Percentiles rank a stretch among this genome's conserved stretches.
Conservation (phyloP, 1,284 basidiomycete genomes). For the Papiliotrema flavescens region DNA sequence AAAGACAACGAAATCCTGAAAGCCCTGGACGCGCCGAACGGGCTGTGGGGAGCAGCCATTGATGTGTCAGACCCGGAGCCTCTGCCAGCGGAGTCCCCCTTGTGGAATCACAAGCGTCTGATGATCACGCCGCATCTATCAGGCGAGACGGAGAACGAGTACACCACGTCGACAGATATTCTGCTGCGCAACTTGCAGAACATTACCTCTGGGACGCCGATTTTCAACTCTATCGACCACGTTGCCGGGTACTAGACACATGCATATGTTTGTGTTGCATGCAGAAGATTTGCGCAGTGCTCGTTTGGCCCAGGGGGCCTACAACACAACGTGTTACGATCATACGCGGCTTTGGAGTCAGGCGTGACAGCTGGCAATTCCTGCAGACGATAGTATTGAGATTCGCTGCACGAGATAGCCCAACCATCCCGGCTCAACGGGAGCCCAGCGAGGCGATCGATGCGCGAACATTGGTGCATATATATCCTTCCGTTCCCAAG, state of each 20-base stretch:
- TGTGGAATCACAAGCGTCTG: constrained; percentile 27
- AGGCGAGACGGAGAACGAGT: constrained; percentile 27
- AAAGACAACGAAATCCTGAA: constrained; percentile 25
- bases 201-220: constrained; percentile 15
- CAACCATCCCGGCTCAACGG: no score
- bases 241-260: not conserved
- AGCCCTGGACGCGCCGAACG: constrained; percentile 23
- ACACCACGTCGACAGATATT: constrained; percentile 22
- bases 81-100: constrained; percentile 25
- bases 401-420: no score
- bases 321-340: no score
- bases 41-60: constrained; percentile 31
- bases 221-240: constrained; percentile 5
- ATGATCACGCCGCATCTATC: constrained; percentile 34
- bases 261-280: not conserved
- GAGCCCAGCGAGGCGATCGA: no score
- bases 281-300: no score
- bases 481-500: not conserved
- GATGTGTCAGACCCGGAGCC: constrained; percentile 45
- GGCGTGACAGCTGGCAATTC: no score
- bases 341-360: no score
- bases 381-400: no score
- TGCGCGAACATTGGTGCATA: not conserved
- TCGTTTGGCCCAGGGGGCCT: no score
- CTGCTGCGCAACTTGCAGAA: constrained; percentile 35